phyloP scores from a whole-genome alignment of 768 basidiomycete species.

The Hypsizygus marmoreus region DNA sequence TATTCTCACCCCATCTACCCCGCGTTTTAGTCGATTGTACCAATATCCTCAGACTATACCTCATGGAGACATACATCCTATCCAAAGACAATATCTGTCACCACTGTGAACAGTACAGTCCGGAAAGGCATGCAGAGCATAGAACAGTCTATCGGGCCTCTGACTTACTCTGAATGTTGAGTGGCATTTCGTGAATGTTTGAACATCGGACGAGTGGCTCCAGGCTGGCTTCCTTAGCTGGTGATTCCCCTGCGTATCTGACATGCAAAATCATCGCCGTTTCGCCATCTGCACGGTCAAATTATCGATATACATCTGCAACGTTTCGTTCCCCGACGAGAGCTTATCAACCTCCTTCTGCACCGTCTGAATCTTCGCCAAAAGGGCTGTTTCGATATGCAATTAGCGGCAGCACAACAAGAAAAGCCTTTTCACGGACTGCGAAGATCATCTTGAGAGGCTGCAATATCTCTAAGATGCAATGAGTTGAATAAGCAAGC shows the following conservation, averaged over 20 bases:
- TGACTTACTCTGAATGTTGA: too few relatives aligned
- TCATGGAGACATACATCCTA: too few relatives aligned
- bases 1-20: too few relatives aligned
- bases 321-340: conserved; percentile 73
- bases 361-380: conserved; percentile 65
- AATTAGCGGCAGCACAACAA: not conserved
- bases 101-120: too few relatives aligned
- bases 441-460: conserved; percentile 76
- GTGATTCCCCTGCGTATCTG: not conserved
- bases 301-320: conserved; percentile 91
- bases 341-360: conserved; percentile 84
- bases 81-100: too few relatives aligned
- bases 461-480: conserved; percentile 69
- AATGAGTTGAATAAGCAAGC: conserved; percentile 3
- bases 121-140: too few relatives aligned
- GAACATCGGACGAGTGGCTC: too few relatives aligned
- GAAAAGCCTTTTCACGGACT: conserved; percentile 42
- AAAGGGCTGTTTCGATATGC: conserved; percentile 49
- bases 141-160: too few relatives aligned
- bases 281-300: conserved; percentile 86
- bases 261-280: conserved; percentile 47
- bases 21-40: conserved; percentile 7
- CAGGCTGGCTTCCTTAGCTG: too few relatives aligned
- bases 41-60: conserved; percentile 1
- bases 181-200: too few relatives aligned